Conservation (phyloP, 2,329 filamentous ascomycete genomes). For the Fusarium sp. region DNA sequence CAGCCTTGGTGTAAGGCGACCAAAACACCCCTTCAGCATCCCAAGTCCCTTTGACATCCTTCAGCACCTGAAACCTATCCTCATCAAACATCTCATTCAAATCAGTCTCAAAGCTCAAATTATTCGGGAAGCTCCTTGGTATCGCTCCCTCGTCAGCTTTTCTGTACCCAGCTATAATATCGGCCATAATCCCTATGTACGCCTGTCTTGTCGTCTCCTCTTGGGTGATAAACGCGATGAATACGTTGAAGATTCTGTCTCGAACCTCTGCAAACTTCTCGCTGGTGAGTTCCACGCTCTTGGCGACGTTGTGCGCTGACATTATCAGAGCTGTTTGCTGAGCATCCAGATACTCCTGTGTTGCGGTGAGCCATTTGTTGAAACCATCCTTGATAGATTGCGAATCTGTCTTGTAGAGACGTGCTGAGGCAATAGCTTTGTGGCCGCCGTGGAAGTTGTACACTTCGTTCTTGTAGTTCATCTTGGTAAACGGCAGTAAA, state of each 20-base stretch:
- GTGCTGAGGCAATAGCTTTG: slow-evolving; percentile 47
- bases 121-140: slow-evolving; percentile 42
- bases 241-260: slow-evolving; percentile 31
- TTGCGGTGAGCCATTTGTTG: slow-evolving; percentile 43
- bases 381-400: slow-evolving; percentile 43
- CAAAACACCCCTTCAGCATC: slow-evolving; percentile 48
- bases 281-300: slow-evolving; percentile 5
- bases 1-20: slow-evolving; percentile 34
- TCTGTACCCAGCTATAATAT: slow-evolving; percentile 25
- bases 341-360: slow-evolving; percentile 37
- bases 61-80: slow-evolving; percentile 34
- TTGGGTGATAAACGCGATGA: slow-evolving; percentile 28
- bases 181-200: slow-evolving; percentile 12
- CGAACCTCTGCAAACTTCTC: slow-evolving; percentile 41
- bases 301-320: slow-evolving; percentile 32
- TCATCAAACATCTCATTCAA: slow-evolving; percentile 39
- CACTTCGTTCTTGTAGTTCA: slow-evolving; percentile 43
- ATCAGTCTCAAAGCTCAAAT: slow-evolving; percentile 38
- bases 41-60: slow-evolving; percentile 43
- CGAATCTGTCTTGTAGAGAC: slow-evolving; percentile 31
- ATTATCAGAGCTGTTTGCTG: slow-evolving; percentile 32
- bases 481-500: slow-evolving; percentile 33
- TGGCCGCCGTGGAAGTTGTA: slow-evolving; percentile 49
- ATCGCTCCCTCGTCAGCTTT: slow-evolving; percentile 12
- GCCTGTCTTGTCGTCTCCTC: slow-evolving; percentile 24